Evolutionary conservation across 1,284 basidiomycete genomes (phyloP), one percentile per base, ranked within the genome.

Genomic region (Fomitiporia mediterranea): DNA sequence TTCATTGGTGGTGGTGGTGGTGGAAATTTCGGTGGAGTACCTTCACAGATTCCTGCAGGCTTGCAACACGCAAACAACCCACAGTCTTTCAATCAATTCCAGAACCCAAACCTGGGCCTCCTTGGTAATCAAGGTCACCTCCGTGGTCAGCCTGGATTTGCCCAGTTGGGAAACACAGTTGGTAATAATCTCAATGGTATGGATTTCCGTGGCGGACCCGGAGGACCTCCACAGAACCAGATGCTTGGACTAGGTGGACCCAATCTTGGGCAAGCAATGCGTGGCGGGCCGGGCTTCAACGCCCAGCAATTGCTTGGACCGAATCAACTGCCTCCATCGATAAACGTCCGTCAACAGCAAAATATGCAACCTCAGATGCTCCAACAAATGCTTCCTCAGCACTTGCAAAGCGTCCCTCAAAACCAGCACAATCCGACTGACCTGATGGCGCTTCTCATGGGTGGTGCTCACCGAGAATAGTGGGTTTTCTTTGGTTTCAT

Each of bases 361-460:
- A 75, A 73, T 58, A 67, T 68, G 43, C 65, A 68, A 38, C 79
- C 80, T 9, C 84, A 85, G 55, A 72, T 80, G 69, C 67, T 81
- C 62, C 72, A 73, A 19, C 81, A 81, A 58, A 69, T 82, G 60
- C 67, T 82, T 52, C 80, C 80, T n/a, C 78, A 77, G 37, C 84
- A 84, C 62, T 70, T 82, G 49, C 82, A 83, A 71, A 75, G 59
- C 66, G 61, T 77, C 27, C 69, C 74, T 30, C 69, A 43, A 7
- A 65, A 72, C 30, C 69, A 73, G 15, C 76, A 71, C 66, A 78
- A 73, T 58, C 84, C 81, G 40, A 83, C 84, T 60, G 88, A 90
- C 66, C 70, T 90, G 61, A 89, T 90, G 82, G 82, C 88, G 40
- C 75, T 90, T 59, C 76, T 90, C 61, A 85, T 90, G 86, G 84